Evolutionary conservation across 305 asterid species (phyloP).

Genomic region (Fraxinus platypoda): DNA sequence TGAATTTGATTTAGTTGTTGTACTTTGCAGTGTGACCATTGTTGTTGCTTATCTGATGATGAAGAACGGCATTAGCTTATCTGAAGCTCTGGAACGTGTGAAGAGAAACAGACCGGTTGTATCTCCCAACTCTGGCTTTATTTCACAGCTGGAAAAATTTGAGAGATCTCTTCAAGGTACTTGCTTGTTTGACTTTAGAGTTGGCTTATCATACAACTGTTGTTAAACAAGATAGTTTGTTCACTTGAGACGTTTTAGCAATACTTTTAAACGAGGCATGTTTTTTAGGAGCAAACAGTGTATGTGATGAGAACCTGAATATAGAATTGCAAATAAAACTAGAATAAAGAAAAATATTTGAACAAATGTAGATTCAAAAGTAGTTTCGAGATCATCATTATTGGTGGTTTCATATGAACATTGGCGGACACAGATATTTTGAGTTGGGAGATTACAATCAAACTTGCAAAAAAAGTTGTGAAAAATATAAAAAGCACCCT

Average conservation of each 20-base stretch:
- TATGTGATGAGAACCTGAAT: neutral
- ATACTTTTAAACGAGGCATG: neutral
- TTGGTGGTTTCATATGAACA: neutral
- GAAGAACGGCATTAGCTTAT: conserved; percentile 56
- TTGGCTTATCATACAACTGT: neutral
- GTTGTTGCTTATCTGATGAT: conserved; percentile 76
- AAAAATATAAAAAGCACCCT: too few relatives aligned
- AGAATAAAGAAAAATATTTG: neutral
- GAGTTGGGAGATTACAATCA: too few relatives aligned
- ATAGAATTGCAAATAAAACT: neutral
- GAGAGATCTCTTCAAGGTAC: conserved; percentile 52
- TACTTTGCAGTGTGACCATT: conserved; percentile 57
- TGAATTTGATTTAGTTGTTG: conserved; percentile 14
- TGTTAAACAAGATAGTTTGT: neutral
- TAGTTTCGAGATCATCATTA: neutral
- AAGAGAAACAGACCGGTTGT: conserved; percentile 52
- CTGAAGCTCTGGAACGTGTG: conserved; percentile 61
- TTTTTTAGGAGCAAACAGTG: neutral
- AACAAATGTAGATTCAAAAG: neutral
- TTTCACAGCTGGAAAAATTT: conserved; percentile 37
- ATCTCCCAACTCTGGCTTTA: conserved; percentile 73
- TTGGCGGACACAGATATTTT: too few relatives aligned
- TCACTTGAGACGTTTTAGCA: neutral
- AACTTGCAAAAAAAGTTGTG: too few relatives aligned
- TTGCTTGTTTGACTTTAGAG: conserved; percentile 1